phyloP scores from a whole-genome alignment of 192 early-diverging fungal genomes.

The Geranomyces variabilis region DNA sequence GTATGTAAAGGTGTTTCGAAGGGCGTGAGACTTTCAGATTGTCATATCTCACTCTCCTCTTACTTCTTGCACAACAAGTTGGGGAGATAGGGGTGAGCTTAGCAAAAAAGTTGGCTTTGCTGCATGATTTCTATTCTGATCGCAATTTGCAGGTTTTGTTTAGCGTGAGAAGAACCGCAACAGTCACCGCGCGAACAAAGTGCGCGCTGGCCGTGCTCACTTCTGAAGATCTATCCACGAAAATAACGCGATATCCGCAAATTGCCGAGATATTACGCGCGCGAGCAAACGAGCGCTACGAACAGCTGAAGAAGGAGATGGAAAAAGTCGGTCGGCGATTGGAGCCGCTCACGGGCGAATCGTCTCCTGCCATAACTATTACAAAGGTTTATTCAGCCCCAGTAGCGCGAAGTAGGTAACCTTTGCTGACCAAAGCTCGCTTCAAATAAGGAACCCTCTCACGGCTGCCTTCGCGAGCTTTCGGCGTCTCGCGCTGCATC shows the following conservation, averaged over 20 bases:
- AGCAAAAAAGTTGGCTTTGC: not conserved
- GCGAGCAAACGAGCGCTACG: constrained; percentile 65
- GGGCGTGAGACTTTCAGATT: constrained; percentile 13
- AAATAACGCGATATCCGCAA: constrained; percentile 64
- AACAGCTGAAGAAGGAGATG: constrained; percentile 36
- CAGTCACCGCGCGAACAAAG: constrained; percentile 65
- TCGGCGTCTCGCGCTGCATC: constrained; percentile 24
- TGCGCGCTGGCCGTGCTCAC: constrained; percentile 68
- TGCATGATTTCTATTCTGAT: not conserved
- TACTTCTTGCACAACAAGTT: constrained; percentile 36
- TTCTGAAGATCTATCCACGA: constrained; percentile 58
- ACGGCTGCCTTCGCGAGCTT: constrained; percentile 32
- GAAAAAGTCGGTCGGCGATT: constrained; percentile 41
- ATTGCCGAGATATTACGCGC: constrained; percentile 59
- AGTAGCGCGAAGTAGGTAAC: not conserved
- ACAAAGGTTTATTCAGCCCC: not conserved
- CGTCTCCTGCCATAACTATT: not conserved
- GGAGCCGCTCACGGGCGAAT: not conserved
- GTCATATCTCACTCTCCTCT: not conserved
- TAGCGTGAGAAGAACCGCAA: constrained; percentile 59
- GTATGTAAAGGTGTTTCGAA: constrained; percentile 35
- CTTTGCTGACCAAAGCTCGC: not conserved
- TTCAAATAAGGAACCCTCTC: not conserved
- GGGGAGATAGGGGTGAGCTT: constrained; percentile 54
- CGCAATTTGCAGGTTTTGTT: constrained; percentile 37